These are phyloP conservation scores for Umbelopsis sp. DNA, from an alignment of 371 early-diverging fungal species.

Conservation along the genomic window DNA sequence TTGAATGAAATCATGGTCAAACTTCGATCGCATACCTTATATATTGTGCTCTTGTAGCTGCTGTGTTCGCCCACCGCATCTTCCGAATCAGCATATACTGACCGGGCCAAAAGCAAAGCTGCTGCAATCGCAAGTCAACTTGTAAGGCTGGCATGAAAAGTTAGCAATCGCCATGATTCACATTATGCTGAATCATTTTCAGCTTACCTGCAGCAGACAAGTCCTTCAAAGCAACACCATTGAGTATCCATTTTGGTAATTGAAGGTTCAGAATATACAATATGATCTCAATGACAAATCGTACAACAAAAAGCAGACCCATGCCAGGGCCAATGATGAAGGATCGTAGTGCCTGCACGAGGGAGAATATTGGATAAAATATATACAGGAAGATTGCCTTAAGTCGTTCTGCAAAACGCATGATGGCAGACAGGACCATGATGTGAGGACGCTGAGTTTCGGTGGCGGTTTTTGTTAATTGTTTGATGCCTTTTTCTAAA, in stretches of 20 bases:
- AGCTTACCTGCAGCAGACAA: constrained; percentile 60
- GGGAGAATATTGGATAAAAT: constrained; percentile 32
- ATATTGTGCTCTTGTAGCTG: constrained; percentile 78
- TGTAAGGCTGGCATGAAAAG: constrained; percentile 60
- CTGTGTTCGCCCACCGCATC: constrained; percentile 66
- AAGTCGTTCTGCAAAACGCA: constrained; percentile 34
- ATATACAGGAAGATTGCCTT: constrained; percentile 28
- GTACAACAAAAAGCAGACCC: constrained; percentile 44
- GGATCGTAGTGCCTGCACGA: constrained; percentile 34
- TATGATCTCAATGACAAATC: constrained; percentile 52
- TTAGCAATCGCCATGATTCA: background rate
- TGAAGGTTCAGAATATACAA: constrained; percentile 57
- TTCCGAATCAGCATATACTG: constrained; percentile 70
- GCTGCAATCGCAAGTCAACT: constrained; percentile 79
- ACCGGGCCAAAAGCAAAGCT: constrained; percentile 82
- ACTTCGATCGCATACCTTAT: constrained; percentile 57
- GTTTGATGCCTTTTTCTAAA: constrained; percentile 44
- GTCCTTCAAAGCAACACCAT: constrained; percentile 67
- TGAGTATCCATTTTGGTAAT: constrained; percentile 58
- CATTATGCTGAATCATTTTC: too few species aligned
- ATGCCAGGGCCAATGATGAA: constrained; percentile 41
- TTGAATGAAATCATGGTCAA: too few species aligned
- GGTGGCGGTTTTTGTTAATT: background rate
- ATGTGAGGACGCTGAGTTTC: background rate
- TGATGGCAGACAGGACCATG: constrained; percentile 30